phyloP scores from a whole-genome alignment of 139 green algal species.

The Asterochloris sp. region DNA sequence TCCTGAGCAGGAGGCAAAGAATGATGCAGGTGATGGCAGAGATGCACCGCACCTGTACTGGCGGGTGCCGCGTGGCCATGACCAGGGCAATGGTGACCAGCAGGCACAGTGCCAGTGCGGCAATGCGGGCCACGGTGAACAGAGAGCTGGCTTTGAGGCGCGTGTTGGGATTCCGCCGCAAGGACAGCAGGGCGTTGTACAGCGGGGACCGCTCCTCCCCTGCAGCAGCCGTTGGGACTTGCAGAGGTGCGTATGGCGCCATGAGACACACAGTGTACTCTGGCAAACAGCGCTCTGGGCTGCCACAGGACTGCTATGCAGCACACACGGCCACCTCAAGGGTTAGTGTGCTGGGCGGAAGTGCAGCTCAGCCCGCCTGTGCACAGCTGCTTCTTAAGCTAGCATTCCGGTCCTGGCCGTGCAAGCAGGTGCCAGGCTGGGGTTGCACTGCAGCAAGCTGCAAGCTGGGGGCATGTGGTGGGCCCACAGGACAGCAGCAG shows the following conservation, averaged over 20 bases:
- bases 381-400: neutral
- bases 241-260: neutral
- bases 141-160: neutral
- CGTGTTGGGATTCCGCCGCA: conserved; percentile 3
- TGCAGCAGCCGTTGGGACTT: neutral
- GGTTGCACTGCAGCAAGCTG: neutral
- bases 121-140: neutral
- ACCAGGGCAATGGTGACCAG: neutral
- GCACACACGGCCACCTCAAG: neutral
- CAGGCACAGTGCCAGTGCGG: neutral
- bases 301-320: neutral
- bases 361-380: neutral
- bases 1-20: too few species aligned
- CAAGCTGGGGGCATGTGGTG: neutral
- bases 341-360: neutral
- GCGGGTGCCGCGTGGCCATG: conserved; percentile 4
- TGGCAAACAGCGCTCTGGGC: neutral
- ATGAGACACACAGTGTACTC: neutral
- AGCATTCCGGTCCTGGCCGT: neutral
- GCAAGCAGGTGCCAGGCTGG: neutral
- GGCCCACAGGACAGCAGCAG: neutral
- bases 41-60: neutral
- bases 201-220: conserved; percentile 6
- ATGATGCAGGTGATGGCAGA: too few species aligned
- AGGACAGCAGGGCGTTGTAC: neutral